These are phyloP conservation scores for Aphanomyces cochlioides DNA, from an alignment of 352 stramenopile species.

Conservation along the genomic window DNA sequence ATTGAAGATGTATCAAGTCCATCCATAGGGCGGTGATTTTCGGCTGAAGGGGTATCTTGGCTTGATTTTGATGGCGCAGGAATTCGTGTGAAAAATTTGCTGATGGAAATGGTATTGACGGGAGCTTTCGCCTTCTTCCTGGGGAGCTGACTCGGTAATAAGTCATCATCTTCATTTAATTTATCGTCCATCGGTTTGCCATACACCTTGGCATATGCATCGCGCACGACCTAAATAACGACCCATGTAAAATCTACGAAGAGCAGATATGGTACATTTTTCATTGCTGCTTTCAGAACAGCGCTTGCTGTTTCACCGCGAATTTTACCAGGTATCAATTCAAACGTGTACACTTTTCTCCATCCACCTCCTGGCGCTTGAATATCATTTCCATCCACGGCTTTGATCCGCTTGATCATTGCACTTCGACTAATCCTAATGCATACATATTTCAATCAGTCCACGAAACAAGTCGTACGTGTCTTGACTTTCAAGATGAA, in stretches of 20 bases:
- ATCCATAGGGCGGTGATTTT: not conserved
- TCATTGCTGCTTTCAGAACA: conserved; percentile 19
- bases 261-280: conserved; percentile 10
- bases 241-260: not conserved
- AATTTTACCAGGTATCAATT: conserved; percentile 19
- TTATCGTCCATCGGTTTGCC: not conserved
- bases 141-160: not conserved
- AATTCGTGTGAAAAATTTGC: conserved; percentile 10
- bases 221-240: conserved; percentile 4
- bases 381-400: not conserved
- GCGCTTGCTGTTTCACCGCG: not conserved
- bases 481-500: conserved; percentile 13
- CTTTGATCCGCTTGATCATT: conserved; percentile 22
- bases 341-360: conserved; percentile 23
- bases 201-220: conserved; percentile 8
- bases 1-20: not conserved
- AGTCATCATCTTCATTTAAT: too few relatives aligned
- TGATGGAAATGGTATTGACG: not conserved
- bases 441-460: not conserved
- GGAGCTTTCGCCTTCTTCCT: not conserved
- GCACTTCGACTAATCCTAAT: not conserved
- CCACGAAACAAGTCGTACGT: not conserved
- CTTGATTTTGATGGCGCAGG: not conserved
- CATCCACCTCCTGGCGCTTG: not conserved
- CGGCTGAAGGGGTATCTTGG: not conserved